These are phyloP conservation scores for Nannizzia gypsea DNA, from an alignment of 2,329 filamentous ascomycete genomes.

Conservation along the genomic window DNA sequence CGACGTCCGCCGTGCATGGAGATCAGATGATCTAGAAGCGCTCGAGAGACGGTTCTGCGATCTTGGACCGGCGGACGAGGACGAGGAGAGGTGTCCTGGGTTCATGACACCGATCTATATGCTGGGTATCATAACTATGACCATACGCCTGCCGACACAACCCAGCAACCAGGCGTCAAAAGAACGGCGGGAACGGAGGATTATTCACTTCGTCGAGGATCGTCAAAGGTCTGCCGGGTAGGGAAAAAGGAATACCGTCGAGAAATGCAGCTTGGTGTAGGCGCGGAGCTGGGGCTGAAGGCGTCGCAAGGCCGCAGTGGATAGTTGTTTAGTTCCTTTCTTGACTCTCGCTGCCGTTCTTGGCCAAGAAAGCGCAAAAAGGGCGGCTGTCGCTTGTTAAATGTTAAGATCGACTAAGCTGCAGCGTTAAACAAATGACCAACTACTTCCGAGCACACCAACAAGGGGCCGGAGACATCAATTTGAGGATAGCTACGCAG, in stretches of 20 bases:
- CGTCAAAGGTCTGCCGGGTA: not conserved
- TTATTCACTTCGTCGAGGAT: not conserved
- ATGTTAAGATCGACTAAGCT: too few relatives aligned
- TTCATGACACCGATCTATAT: constrained; percentile 30
- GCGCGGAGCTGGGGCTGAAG: not conserved
- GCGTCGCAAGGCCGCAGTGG: not conserved
- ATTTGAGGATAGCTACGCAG: not conserved
- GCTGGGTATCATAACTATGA: not conserved
- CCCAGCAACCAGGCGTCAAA: not conserved
- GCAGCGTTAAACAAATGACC: too few relatives aligned
- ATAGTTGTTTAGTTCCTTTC: too few relatives aligned
- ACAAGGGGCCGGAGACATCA: not conserved
- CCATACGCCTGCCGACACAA: not conserved
- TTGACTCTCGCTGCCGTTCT: not conserved
- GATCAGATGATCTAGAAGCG: not conserved
- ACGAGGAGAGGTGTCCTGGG: constrained; percentile 27
- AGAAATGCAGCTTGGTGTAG: not conserved
- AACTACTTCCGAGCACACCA: not conserved
- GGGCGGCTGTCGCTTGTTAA: not conserved
- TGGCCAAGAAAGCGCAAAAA: not conserved
- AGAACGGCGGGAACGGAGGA: not conserved
- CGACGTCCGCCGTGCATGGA: constrained; percentile 31
- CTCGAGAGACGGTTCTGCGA: constrained; percentile 10
- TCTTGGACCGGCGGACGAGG: constrained; percentile 22
- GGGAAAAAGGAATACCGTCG: not conserved